Conservation (phyloP, 1,284 basidiomycete species). For the Baeospora myosura region DNA sequence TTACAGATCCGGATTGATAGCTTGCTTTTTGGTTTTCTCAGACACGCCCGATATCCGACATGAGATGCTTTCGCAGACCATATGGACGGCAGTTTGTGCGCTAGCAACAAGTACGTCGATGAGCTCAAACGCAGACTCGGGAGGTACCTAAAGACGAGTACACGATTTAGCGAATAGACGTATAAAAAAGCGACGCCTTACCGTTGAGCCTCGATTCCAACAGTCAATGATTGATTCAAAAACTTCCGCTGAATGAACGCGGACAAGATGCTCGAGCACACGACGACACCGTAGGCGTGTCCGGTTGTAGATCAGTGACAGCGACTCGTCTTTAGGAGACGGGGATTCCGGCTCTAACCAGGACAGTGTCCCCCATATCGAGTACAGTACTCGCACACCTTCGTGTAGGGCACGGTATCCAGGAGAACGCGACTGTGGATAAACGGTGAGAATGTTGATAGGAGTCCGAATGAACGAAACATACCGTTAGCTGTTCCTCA, state of each 20-base stretch:
- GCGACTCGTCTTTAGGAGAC: slow-evolving; percentile 56
- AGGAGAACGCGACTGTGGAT: slow-evolving; percentile 51
- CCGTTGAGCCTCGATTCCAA: slow-evolving; percentile 59
- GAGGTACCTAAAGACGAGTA: slow-evolving; percentile 24
- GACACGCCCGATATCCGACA: slow-evolving; percentile 43
- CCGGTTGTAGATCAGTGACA: slow-evolving; percentile 58
- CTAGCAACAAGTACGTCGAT: slow-evolving; percentile 79
- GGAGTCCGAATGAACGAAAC: slow-evolving; percentile 15
- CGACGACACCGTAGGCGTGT: slow-evolving; percentile 64
- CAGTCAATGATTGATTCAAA: slow-evolving; percentile 77
- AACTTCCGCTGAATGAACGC: slow-evolving; percentile 71
- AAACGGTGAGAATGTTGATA: slow-evolving; percentile 9
- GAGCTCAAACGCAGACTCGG: slow-evolving; percentile 69
- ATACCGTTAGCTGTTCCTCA: slow-evolving; percentile 54
- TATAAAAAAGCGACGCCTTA: slow-evolving; percentile 23
- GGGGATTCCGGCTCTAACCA: slow-evolving; percentile 39
- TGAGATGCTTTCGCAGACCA: slow-evolving; percentile 80
- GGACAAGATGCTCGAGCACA: slow-evolving; percentile 83
- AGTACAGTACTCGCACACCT: slow-evolving; percentile 61
- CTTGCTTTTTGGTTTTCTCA: slow-evolving; percentile 50
- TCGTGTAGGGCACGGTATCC: slow-evolving; percentile 69
- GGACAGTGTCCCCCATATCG: slow-evolving; percentile 58
- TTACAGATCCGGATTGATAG: slow-evolving; percentile 63
- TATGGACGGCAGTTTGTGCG: slow-evolving; percentile 83
- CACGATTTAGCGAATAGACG: slow-evolving; percentile 10